Evolutionary conservation across 306 rosid species (phyloP).

Genomic region (Cucumis cinereus): DNA sequence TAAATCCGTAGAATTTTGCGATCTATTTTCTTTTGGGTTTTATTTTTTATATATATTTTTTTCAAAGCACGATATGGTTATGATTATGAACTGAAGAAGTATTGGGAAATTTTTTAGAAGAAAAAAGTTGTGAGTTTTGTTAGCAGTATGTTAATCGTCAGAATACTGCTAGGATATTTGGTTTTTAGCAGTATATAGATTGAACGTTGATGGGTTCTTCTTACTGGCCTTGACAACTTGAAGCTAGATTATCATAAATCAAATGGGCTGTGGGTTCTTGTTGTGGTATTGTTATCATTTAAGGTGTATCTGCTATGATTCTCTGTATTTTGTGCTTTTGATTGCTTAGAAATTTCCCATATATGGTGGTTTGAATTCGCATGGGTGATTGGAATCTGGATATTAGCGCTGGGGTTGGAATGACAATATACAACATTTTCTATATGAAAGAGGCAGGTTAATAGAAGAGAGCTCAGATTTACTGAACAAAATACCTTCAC

Average conservation of each 20-base stretch:
- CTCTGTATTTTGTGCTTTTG: not conserved
- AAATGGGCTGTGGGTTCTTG: not conserved
- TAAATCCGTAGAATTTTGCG: not conserved
- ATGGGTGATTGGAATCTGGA: conserved; percentile 1
- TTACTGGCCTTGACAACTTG: not conserved
- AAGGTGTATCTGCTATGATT: not conserved
- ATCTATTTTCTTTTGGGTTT: not conserved
- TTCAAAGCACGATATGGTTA: not conserved
- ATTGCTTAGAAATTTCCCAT: conserved; percentile 1
- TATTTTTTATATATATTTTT: too few species aligned
- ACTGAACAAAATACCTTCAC: not conserved
- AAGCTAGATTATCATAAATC: not conserved
- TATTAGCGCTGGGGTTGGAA: not conserved
- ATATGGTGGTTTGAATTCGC: not conserved
- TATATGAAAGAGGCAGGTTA: conserved; percentile 1
- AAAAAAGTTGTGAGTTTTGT: not conserved
- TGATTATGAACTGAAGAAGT: not conserved
- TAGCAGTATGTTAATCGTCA: not conserved
- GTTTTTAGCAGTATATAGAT: not conserved
- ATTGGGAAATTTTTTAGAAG: not conserved
- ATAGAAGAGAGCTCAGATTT: conserved; percentile 1
- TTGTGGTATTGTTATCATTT: not conserved
- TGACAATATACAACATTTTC: not conserved
- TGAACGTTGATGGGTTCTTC: not conserved
- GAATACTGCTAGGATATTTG: not conserved